Conservation (phyloP, 345 rosid genomes). For the Physaria fendleri region DNA sequence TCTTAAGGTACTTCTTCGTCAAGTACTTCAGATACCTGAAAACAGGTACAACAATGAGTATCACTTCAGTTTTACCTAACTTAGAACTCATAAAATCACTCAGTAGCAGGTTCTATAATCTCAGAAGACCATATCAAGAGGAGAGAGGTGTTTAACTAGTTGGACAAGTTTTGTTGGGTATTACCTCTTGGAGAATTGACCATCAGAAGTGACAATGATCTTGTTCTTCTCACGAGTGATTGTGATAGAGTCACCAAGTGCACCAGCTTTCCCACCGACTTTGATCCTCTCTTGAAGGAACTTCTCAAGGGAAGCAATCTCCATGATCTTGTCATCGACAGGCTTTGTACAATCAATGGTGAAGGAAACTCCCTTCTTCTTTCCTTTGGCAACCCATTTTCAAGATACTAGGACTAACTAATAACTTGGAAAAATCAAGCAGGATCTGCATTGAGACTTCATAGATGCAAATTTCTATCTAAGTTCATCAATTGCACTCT, state of each 20-base stretch:
- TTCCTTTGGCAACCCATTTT: conserved; percentile 33
- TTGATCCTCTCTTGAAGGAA: conserved; percentile 81
- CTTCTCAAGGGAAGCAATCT: conserved; percentile 69
- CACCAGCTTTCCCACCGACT: conserved; percentile 80
- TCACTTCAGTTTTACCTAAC: background rate
- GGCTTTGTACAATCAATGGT: conserved; percentile 36
- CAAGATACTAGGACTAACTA: no score
- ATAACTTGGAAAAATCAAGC: no score
- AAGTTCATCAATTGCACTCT: no score
- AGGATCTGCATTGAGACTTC: no score
- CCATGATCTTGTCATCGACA: conserved; percentile 49
- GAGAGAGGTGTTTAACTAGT: no score
- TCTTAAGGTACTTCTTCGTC: conserved; percentile 89
- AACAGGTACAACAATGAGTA: background rate
- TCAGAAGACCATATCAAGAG: no score
- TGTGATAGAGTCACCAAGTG: conserved; percentile 53
- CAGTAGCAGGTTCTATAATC: no score
- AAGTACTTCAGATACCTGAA: conserved; percentile 76
- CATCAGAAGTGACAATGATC: conserved; percentile 65
- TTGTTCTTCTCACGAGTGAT: conserved; percentile 60
- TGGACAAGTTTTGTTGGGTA: no score
- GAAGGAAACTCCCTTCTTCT: conserved; percentile 38
- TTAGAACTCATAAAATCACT: background rate
- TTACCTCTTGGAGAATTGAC: conserved; percentile 74
- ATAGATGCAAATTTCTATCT: no score